Evolutionary conservation across 352 stramenopile species (phyloP), one percentile per base, ranked within the genome.

Genomic region (Blastocystis sp.): DNA sequence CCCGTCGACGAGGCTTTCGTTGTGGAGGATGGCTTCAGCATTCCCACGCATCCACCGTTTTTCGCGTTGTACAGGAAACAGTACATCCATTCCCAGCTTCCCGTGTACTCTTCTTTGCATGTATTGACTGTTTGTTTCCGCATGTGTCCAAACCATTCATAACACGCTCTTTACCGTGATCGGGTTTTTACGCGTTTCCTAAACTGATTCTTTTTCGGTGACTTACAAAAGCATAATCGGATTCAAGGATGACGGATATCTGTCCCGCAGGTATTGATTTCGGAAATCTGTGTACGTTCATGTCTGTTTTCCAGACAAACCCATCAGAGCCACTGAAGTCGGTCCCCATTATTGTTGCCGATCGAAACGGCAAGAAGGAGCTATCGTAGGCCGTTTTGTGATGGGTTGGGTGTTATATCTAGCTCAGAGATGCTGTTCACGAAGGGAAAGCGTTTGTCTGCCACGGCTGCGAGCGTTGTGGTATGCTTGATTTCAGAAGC

Each of bases 351-450:
- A 84, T 69, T 23, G 74, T 84, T 43, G 23, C 56, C 14, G 74
- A 84, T 67, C 74, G 74, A 2, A 84, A 84, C 21, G 74, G 74
- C 34, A 56, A 2, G 17, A 84, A 84, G 38, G 56, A 56, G 19
- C 52, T 59, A 67, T 64, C 74, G 74, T 84, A 84, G 4, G 38
- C 34, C 11, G 23, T 52, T 69, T 23, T 70, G 40, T 17, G 41
- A 7, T 56, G 5, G 19, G 2, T 43, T 59, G 19, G 17, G 52
- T 41, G 74, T 28, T 84, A n/a, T 59, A 53, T 21, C 21, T 84
- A 84, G 74, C 28, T 69, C 74, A 17, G 74, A 84, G 23, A 70
- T 84, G 21, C 66, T 67, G 7, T 84, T 84, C 52, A 56, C 67
- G 19, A 69, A 84, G 52, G 74, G 56, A n/a, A 84, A 84, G 21